Conservation (phyloP, 805 yeast genomes). For the Saturnispora halmiae region DNA sequence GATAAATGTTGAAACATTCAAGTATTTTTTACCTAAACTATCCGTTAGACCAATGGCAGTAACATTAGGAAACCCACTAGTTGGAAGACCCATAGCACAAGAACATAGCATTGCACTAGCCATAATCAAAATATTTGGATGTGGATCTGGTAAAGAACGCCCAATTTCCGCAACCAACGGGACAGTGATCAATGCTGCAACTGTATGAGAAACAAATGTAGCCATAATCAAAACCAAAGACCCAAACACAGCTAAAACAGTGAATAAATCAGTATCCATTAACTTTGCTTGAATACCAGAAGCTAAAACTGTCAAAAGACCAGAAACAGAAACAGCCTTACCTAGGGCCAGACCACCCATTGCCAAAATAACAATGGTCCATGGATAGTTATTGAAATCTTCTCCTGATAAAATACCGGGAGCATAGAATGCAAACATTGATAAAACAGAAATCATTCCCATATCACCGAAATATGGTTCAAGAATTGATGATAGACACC, state of each 20-base stretch:
- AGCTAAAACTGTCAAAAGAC: slow-evolving; percentile 75
- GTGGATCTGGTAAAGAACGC: slow-evolving; percentile 62
- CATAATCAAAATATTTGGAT: slow-evolving; percentile 74
- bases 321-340: slow-evolving; percentile 88
- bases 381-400: slow-evolving; percentile 90
- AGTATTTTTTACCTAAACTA: slow-evolving; percentile 82
- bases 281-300: slow-evolving; percentile 53
- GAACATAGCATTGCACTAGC: slow-evolving; percentile 66
- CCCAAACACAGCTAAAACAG: slow-evolving; percentile 73
- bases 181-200: slow-evolving; percentile 86
- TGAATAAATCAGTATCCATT: slow-evolving; percentile 59
- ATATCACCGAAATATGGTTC: slow-evolving; percentile 79
- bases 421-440: slow-evolving; percentile 87
- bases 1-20: slow-evolving; percentile 79
- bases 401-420: slow-evolving; percentile 79
- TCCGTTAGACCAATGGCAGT: slow-evolving; percentile 94
- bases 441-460: slow-evolving; percentile 92
- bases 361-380: slow-evolving; percentile 93
- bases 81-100: slow-evolving; percentile 95
- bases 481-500: slow-evolving; percentile 82
- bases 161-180: slow-evolving; percentile 91
- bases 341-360: slow-evolving; percentile 98
- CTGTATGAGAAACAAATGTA: slow-evolving; percentile 94
- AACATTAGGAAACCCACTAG: slow-evolving; percentile 96
- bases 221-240: slow-evolving; percentile 74